Percentiles rank a stretch among this genome's conserved stretches.
Evolutionary conservation across 129 eudicot species (phyloP).

Genomic region (Helichrysum umbraculigerum): DNA sequence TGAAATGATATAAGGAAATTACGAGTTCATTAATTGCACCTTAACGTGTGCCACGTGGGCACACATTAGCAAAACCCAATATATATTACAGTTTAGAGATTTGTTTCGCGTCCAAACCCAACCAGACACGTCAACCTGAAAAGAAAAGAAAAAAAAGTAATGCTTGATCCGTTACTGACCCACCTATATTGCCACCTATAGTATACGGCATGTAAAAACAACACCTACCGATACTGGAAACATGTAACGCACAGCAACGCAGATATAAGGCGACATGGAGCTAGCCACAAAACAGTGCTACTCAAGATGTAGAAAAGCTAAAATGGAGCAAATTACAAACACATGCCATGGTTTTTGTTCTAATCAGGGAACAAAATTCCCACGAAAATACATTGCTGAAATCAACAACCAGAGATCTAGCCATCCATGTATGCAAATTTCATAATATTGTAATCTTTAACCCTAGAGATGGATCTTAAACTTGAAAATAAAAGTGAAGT

Average conservation of each 20-base stretch:
- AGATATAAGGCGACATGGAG: background rate
- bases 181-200: background rate
- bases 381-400: slow-evolving; percentile 1
- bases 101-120: background rate
- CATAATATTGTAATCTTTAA: slow-evolving; percentile 26
- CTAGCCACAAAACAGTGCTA: slow-evolving; percentile 25
- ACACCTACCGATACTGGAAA: background rate
- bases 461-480: slow-evolving; percentile 17
- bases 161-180: background rate
- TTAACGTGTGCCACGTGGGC: too few relatives aligned
- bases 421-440: slow-evolving; percentile 26
- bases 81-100: too few relatives aligned
- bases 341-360: slow-evolving; percentile 25
- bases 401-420: slow-evolving; percentile 3
- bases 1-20: too few relatives aligned
- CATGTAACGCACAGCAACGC: background rate
- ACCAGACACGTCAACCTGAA: background rate
- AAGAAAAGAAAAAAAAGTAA: too few relatives aligned
- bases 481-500: slow-evolving; percentile 6
- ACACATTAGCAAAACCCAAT: too few relatives aligned
- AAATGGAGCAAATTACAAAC: slow-evolving; percentile 16
- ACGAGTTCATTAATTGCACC: too few relatives aligned
- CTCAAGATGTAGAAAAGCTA: slow-evolving; percentile 10
- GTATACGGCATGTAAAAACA: background rate
- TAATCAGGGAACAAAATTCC: slow-evolving; percentile 13